Evolutionary conservation across 2,329 filamentous ascomycete genomes (phyloP), one percentile per base, ranked within the genome.

Genomic region (Emmonsiellopsis sp.): DNA sequence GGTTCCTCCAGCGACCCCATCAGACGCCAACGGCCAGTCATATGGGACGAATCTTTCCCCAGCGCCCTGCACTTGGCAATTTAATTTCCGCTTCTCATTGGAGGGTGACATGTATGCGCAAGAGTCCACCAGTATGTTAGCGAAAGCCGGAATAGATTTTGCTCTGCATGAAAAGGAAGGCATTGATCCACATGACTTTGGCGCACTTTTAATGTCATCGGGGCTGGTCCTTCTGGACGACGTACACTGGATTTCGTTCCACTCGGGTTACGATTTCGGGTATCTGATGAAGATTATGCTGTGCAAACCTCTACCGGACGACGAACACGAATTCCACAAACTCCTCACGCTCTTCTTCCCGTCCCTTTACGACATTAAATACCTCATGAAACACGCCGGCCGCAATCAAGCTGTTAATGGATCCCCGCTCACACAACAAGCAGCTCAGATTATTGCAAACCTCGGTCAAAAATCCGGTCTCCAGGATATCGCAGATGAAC

Each of bases 101-200:
- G 87, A 93, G 61, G 84, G 92, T 40, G 93, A 98, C 72, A 98
- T 98, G 93, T 97, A 94, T 73, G 93, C 94, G 58, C 87, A 95
- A 67, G 87, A 90, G 54, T 96, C 90, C 13, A 96, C 96, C 61
- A 87, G 93, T 59, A 89, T 95, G 62, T 80, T 97, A 16, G 85
- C 89, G 62, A 86, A 89, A 63, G 89, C 89, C 1, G 93, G 93
- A n/a, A 91, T 96, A 57, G 89, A 97, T 69, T 96, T 98, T 60
- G 78, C 81, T 52, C 80, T 85, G 56, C 84, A 95, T 58, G 86
- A 92, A 53, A 85, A 86, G 55, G 87, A 93, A 61, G 93, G 93
- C 40, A 97, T 98, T 64, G 88, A 95, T 59, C 89, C 90, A 1
- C 80, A 85, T 57, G 85, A 90, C 52, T 98, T 98, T 65, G 93